Evolutionary conservation across 768 basidiomycete species (phyloP).

Genomic region (Suillus decipiens): DNA sequence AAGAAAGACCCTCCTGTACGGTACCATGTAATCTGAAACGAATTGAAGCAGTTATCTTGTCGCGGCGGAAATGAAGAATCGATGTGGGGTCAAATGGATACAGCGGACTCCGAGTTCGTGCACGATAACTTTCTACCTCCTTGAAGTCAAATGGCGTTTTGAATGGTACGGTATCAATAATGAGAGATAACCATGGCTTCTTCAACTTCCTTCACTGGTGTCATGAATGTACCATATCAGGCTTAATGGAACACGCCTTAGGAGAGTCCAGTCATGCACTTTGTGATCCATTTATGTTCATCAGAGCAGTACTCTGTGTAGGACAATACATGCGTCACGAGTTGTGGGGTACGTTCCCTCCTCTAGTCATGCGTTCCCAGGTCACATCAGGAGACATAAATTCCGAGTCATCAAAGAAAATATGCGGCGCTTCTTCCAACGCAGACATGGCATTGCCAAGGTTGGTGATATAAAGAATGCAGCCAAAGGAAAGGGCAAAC

Average conservation of each 20-base stretch:
- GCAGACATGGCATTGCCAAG: neutral
- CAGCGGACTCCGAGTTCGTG: neutral
- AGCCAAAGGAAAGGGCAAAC: neutral
- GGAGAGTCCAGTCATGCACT: neutral
- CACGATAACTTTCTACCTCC: neutral
- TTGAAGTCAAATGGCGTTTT: neutral
- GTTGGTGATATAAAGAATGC: neutral
- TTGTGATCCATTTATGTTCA: too few species aligned
- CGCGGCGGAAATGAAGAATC: neutral
- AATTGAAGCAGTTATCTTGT: neutral
- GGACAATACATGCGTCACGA: too few species aligned
- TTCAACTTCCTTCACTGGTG: neutral
- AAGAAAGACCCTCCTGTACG: neutral
- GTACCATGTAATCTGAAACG: neutral
- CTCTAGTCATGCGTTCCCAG: too few species aligned
- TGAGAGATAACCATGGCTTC: neutral
- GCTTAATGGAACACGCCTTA: neutral
- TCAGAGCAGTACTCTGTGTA: too few species aligned
- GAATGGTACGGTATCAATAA: neutral
- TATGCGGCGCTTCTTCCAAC: neutral
- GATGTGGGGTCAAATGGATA: neutral
- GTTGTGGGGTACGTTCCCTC: too few species aligned
- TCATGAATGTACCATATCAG: neutral
- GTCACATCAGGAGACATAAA: too few species aligned
- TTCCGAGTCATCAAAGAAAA: neutral